Evolutionary conservation across 2,329 filamentous ascomycete genomes (phyloP), one percentile per base, ranked within the genome.

Genomic region (Exophiala lecanii-corni): DNA sequence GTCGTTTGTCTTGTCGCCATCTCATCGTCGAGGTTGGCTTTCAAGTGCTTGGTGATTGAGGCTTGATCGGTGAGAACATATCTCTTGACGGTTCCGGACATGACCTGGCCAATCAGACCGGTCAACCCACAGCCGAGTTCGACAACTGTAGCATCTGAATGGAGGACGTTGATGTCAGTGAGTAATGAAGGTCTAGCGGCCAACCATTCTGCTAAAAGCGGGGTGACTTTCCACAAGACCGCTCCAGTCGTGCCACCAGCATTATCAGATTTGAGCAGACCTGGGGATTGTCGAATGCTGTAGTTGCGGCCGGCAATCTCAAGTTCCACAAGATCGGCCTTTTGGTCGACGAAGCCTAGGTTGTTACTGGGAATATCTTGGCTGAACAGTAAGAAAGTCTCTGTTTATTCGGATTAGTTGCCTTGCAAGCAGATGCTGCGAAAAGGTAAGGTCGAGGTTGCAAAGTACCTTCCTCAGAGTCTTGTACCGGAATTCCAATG

Each of bases 191-290:
- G 59, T 2, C 74, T 63, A 3, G 74, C 73, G 23, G 80, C 72
- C 34, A 97, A 74, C 88, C 88, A 97, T 52, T 79, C 71, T 16
- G 89, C 86, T 59, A 97, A 81, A 33, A 81, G 71, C 6, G 89
- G 88, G 0, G 88, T 91, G 54, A 95, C 84, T 64, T 86, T 89
- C 92, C 92, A 98, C 6, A 97, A 72, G 13, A 95, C 89, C 84
- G 84, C 84, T 34, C 84, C 83, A 1, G 84, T 89, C 1, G 84
- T 89, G 1, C 84, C 84, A 36, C 9, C 82, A 19, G 78, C 74
- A 21, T 89, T 79, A 50, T 81, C 77, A 1, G 89, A 94, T 2
- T 81, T 81, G 26, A 98, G 75, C 7, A 97, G 73, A 7, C 81
- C 78, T 1, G 89, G 91, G 2, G 88, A 94, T 64, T 97, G 92